phyloP scores from a whole-genome alignment of 2,329 filamentous ascomycete genomes.

The Nigrospora oryzae region DNA sequence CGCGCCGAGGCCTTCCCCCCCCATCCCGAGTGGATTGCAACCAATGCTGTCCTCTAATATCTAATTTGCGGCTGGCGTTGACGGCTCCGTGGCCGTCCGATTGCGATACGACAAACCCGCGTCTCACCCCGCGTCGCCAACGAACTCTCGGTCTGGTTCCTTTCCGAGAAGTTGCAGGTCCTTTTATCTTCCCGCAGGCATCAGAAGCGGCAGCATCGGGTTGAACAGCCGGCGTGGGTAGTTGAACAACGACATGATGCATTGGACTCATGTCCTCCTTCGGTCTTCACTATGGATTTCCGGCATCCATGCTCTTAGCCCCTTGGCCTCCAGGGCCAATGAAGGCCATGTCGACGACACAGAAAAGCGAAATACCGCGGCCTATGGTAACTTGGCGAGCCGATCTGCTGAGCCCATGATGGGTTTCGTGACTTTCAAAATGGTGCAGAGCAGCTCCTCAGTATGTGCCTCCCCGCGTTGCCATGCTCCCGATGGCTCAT shows the following conservation, averaged over 20 bases:
- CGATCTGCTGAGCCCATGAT: slow-evolving; percentile 5
- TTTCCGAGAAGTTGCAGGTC: no score
- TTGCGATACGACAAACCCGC: no score
- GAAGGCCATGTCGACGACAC: slow-evolving; percentile 2
- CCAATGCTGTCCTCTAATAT: no score
- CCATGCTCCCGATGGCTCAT: neutral
- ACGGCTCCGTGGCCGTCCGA: no score
- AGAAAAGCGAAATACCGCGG: slow-evolving; percentile 3
- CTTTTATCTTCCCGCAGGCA: no score
- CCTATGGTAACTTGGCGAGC: slow-evolving; percentile 2
- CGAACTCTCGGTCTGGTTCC: no score
- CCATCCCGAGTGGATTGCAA: no score
- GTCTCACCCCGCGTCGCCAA: no score
- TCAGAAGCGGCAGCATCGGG: slow-evolving; percentile 1
- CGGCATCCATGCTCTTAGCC: slow-evolving; percentile 37
- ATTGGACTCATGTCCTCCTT: slow-evolving; percentile 23
- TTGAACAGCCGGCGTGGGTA: slow-evolving; percentile 5
- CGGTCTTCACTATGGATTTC: slow-evolving; percentile 40
- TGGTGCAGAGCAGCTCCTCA: slow-evolving; percentile 26
- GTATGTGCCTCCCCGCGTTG: neutral
- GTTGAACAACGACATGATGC: slow-evolving; percentile 14
- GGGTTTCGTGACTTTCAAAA: slow-evolving; percentile 28
- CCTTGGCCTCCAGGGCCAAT: slow-evolving; percentile 25
- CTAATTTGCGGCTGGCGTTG: no score
- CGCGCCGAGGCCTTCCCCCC: no score